Percentiles rank a stretch among this genome's conserved stretches.
These are phyloP conservation scores for Diutina ranongensis DNA, from an alignment of 1,139 yeast genomes.

Conservation along the genomic window DNA sequence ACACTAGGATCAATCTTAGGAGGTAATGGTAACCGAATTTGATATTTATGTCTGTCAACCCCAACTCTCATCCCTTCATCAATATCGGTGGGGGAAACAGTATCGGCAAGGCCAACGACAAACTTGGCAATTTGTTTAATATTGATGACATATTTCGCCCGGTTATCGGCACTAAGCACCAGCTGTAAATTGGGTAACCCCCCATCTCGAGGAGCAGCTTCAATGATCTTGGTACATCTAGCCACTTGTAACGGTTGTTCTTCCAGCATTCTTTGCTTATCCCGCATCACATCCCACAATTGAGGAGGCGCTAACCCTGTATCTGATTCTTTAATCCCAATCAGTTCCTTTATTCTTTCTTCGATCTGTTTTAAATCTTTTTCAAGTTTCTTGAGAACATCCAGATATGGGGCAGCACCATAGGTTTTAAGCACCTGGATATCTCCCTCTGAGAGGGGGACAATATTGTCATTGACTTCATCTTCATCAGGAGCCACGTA, in stretches of 20 bases:
- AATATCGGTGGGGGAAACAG: slow-evolving; percentile 95
- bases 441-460: slow-evolving; percentile 90
- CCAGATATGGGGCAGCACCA: slow-evolving; percentile 94
- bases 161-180: slow-evolving; percentile 58
- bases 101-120: slow-evolving; percentile 91
- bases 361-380: slow-evolving; percentile 77
- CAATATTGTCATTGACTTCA: slow-evolving; percentile 55
- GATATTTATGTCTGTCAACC: slow-evolving; percentile 93
- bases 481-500: slow-evolving; percentile 75
- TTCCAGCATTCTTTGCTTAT: slow-evolving; percentile 82
- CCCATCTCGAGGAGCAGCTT: slow-evolving; percentile 28
- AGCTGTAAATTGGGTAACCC: slow-evolving; percentile 12
- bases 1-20: slow-evolving; percentile 96
- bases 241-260: slow-evolving; percentile 98
- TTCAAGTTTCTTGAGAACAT: slow-evolving; percentile 68
- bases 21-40: slow-evolving; percentile 91
- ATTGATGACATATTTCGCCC: slow-evolving; percentile 87
- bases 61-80: slow-evolving; percentile 99
- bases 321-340: slow-evolving; percentile 89
- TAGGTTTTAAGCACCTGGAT: slow-evolving; percentile 93
- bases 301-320: slow-evolving; percentile 95
- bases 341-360: slow-evolving; percentile 80
- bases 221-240: slow-evolving; percentile 93
- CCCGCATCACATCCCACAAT: slow-evolving; percentile 96
- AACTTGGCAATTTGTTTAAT: slow-evolving; percentile 97